phyloP scores from a whole-genome alignment of 2,329 filamentous ascomycete species.

The Aspergillus sp. region DNA sequence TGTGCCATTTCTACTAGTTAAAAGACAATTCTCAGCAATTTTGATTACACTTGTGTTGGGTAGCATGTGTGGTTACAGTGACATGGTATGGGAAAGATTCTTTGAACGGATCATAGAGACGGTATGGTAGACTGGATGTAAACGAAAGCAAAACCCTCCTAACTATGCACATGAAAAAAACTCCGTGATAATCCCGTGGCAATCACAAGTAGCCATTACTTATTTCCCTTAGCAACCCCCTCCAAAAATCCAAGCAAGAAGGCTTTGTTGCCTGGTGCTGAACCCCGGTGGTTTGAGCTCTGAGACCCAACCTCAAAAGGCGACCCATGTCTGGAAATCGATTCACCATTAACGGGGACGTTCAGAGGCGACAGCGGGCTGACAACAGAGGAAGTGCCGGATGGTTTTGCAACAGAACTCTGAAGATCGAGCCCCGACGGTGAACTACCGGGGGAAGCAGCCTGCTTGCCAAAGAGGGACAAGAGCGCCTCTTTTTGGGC shows the following conservation, averaged over 20 bases:
- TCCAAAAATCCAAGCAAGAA: slow-evolving; percentile 75
- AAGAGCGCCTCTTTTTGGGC: slow-evolving; percentile 49
- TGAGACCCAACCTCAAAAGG: slow-evolving; percentile 34
- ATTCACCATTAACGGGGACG: slow-evolving; percentile 12
- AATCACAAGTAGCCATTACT: slow-evolving; percentile 12
- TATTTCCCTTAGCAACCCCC: slow-evolving; percentile 43
- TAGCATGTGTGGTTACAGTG: too few species aligned
- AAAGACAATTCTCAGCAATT: too few species aligned
- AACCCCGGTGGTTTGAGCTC: slow-evolving; percentile 41
- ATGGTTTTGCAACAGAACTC: slow-evolving; percentile 12
- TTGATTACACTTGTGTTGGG: too few species aligned
- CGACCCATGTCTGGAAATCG: slow-evolving; percentile 14
- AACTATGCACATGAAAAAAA: not conserved
- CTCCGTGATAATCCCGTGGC: too few species aligned
- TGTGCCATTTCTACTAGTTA: too few species aligned
- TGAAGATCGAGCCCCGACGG: slow-evolving; percentile 16
- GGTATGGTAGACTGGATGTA: too few species aligned
- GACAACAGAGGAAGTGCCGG: slow-evolving; percentile 19
- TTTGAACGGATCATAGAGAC: too few species aligned
- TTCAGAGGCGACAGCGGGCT: slow-evolving; percentile 27
- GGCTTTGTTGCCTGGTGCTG: slow-evolving; percentile 65
- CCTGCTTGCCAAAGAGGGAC: slow-evolving; percentile 58
- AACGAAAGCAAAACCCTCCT: not conserved
- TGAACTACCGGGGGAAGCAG: slow-evolving; percentile 18
- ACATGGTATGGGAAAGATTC: too few species aligned